Conservation (phyloP, 2,329 filamentous ascomycete genomes). For the Ilyonectria robusta region DNA sequence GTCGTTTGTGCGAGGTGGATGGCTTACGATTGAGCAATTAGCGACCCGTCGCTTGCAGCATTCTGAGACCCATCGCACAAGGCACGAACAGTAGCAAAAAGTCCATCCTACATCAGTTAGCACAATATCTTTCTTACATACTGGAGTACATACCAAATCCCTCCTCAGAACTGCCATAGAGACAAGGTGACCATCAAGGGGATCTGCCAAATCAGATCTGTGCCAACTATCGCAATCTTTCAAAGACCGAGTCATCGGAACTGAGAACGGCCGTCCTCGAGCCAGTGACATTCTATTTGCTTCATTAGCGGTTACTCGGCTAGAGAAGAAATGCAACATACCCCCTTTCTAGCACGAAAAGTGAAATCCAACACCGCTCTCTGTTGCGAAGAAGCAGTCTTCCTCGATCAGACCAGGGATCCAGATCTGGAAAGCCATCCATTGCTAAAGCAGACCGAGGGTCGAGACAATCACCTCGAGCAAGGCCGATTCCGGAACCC, state of each 20-base stretch:
- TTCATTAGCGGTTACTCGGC: background rate
- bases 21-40: slow-evolving; percentile 67
- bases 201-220: slow-evolving; percentile 72
- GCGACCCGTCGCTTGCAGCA: slow-evolving; percentile 63
- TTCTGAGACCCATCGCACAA: slow-evolving; percentile 72
- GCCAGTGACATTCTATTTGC: slow-evolving; percentile 73
- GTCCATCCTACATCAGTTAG: slow-evolving; percentile 59
- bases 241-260: slow-evolving; percentile 76
- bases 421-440: slow-evolving; percentile 77
- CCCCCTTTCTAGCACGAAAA: slow-evolving; percentile 81
- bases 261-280: slow-evolving; percentile 76
- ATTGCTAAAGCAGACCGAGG: slow-evolving; percentile 74
- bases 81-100: slow-evolving; percentile 70
- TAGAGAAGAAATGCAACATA: slow-evolving; percentile 46
- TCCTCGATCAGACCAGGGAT: slow-evolving; percentile 72
- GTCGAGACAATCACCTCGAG: slow-evolving; percentile 78
- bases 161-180: slow-evolving; percentile 79
- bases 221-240: slow-evolving; percentile 81
- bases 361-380: slow-evolving; percentile 78
- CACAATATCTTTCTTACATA: slow-evolving; percentile 10
- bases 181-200: slow-evolving; percentile 78
- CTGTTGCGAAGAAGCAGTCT: slow-evolving; percentile 73
- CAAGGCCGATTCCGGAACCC: slow-evolving; percentile 62
- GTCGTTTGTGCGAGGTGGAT: accelerated
- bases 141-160: slow-evolving; percentile 66